Evolutionary conservation across 202 grass and related monocot species (phyloP).

Genomic region (Elaeis oleifera): DNA sequence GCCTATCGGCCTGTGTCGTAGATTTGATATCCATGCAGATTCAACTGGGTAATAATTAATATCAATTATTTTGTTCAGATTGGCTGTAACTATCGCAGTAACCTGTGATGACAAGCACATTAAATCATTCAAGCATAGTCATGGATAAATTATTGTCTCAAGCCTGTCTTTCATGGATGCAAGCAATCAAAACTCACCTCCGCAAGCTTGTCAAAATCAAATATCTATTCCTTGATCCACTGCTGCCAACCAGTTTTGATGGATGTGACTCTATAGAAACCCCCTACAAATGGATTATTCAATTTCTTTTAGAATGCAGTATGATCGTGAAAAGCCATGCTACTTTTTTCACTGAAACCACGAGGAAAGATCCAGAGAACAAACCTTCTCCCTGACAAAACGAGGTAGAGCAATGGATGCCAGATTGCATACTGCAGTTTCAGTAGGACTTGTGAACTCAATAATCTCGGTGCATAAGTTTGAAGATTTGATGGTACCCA

Average conservation of each 20-base stretch:
- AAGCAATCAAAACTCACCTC: conserved; percentile 54
- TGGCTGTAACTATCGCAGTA: conserved; percentile 71
- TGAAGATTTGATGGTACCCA: conserved; percentile 95
- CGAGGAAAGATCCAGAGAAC: conserved; percentile 5
- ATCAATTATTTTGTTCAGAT: conserved; percentile 98
- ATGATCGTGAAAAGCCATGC: neutral
- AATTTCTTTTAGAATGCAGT: too few species aligned
- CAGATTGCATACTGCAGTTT: conserved; percentile 94
- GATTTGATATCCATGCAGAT: conserved; percentile 79
- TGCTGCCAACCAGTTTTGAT: conserved; percentile 85
- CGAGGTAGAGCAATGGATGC: conserved; percentile 95
- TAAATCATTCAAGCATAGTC: conserved; percentile 18
- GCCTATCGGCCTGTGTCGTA: conserved; percentile 86
- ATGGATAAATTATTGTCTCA: neutral
- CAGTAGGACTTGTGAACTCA: conserved; percentile 79
- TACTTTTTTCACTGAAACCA: neutral
- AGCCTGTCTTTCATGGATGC: conserved; percentile 7
- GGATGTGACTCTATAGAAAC: conserved; percentile 90
- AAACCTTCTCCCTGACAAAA: conserved; percentile 97
- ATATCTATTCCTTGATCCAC: conserved; percentile 74
- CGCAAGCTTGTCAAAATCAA: conserved; percentile 92
- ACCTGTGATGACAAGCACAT: conserved; percentile 42
- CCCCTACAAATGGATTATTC: conserved; percentile 33
- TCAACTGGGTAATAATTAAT: conserved; percentile 88
- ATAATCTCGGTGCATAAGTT: conserved; percentile 97